These are phyloP conservation scores for Globisporangium rhizosaccharum DNA, from an alignment of 352 stramenopile species.

Conservation along the genomic window DNA sequence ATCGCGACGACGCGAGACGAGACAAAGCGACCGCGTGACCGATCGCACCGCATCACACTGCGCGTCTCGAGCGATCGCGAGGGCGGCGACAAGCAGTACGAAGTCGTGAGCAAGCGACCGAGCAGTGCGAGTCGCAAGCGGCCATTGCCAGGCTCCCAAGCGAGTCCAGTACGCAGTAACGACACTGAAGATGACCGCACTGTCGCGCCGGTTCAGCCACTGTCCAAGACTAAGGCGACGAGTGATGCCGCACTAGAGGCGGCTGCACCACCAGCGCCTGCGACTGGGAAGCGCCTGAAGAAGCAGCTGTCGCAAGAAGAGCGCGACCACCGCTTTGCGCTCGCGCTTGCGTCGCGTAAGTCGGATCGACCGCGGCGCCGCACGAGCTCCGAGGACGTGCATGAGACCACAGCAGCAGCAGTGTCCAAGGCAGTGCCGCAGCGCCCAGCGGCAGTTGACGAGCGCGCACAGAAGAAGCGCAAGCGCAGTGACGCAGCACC, in stretches of 20 bases:
- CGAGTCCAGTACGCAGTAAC: background rate
- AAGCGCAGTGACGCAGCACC: background rate
- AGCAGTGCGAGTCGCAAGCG: conserved; percentile 13
- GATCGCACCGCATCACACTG: background rate
- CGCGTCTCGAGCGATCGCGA: background rate
- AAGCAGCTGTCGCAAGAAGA: conserved; percentile 3
- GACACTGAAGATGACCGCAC: background rate
- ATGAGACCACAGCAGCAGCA: background rate
- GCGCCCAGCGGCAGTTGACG: background rate
- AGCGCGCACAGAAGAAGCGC: background rate
- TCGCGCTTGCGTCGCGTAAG: too few species aligned
- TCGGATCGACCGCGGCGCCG: too few species aligned
- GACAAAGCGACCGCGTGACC: background rate
- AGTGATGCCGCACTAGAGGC: background rate
- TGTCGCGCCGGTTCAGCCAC: background rate
- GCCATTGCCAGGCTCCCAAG: background rate
- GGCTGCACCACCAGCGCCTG: background rate
- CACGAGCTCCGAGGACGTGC: too few species aligned
- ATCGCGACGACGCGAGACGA: background rate
- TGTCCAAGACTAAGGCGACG: background rate
- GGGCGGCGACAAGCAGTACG: background rate
- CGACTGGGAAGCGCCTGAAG: background rate
- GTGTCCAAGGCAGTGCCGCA: background rate
- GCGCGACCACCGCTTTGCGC: too few species aligned
- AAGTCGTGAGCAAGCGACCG: background rate